Base-by-base conservation (phyloP, 805 yeast genomes). In the Dipodascopsis tothii region DNA sequence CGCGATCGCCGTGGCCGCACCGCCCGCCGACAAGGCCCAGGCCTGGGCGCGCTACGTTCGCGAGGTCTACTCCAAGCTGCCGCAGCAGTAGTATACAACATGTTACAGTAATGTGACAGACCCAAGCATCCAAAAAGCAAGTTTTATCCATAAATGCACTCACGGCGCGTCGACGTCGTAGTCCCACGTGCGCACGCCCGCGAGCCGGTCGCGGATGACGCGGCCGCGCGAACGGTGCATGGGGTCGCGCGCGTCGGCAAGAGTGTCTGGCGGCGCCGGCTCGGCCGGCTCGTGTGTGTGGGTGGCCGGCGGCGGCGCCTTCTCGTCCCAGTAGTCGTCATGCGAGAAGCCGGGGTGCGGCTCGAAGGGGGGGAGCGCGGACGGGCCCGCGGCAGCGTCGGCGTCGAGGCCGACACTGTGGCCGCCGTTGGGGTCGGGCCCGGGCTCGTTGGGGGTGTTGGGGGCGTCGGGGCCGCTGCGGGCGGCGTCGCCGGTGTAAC, bases 271-370 rank as follows among this genome's bases (percentile, higher is more conserved):
- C 14, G 22, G 40, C 11, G 21, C 11, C 7, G 25, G 40, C 19
- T 21, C 33, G n/a, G 27, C 35, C 18, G 3, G 38, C n/a, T 38
- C 27, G n/a, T 40, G n/a, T 39, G 16, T 42, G 25, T n/a, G n/a
- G 21, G 18, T 21, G 21, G 18, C 18, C 21, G 23, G 28, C 18
- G 9, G 21, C 22, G 35, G 49, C 21, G 25, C 46, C 28, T 49
- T 49, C 41, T 70, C 75, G 46, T 64, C 69, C 70, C 73, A 73
- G 56, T 74, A 74, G 54, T 74, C 78, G 3, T 65, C 72, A 5
- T 44, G 43, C 14, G 55, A 53, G 52, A 66, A 74, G 3, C 77
- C 77, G 0, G 75, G 71, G 44, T 65, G 67, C 3, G 69, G 67
- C 35, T 62, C 62, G 51, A 74, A 74, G 2, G 68, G 63, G 9